These are phyloP conservation scores for Cornus florida DNA, from an alignment of 148 eudicot genomes.

Conservation along the genomic window DNA sequence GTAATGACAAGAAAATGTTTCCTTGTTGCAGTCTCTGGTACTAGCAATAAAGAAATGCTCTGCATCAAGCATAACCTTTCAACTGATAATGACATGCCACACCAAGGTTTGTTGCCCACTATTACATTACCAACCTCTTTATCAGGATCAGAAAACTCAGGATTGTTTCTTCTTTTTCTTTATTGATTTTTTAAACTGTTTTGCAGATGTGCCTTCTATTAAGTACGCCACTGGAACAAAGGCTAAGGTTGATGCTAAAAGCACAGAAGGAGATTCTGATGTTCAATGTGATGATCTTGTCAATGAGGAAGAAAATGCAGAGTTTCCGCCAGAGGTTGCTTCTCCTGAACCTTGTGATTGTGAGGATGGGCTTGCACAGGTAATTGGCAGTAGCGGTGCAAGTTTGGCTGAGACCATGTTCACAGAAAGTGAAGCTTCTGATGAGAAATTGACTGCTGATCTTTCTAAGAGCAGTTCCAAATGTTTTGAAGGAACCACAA, in stretches of 20 bases:
- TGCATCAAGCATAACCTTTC: background rate
- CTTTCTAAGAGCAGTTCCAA: background rate
- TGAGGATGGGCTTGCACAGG: background rate
- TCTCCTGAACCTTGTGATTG: background rate
- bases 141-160: background rate
- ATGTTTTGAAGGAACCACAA: background rate
- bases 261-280: conserved; percentile 1
- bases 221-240: background rate
- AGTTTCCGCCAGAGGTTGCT: background rate
- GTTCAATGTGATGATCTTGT: background rate
- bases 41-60: background rate
- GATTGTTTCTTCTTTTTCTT: background rate
- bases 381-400: background rate
- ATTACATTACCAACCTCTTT: background rate
- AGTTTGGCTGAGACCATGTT: background rate
- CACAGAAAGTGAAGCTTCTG: background rate
- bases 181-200: too few species aligned
- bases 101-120: background rate
- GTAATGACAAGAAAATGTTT: background rate
- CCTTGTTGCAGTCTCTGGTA: conserved; percentile 1
- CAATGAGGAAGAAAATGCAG: background rate
- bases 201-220: too few species aligned
- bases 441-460: background rate
- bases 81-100: background rate
- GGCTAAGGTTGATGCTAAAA: background rate